Evolutionary conservation across 2,329 filamentous ascomycete species (phyloP).

Genomic region (Diaporthe australafricana): DNA sequence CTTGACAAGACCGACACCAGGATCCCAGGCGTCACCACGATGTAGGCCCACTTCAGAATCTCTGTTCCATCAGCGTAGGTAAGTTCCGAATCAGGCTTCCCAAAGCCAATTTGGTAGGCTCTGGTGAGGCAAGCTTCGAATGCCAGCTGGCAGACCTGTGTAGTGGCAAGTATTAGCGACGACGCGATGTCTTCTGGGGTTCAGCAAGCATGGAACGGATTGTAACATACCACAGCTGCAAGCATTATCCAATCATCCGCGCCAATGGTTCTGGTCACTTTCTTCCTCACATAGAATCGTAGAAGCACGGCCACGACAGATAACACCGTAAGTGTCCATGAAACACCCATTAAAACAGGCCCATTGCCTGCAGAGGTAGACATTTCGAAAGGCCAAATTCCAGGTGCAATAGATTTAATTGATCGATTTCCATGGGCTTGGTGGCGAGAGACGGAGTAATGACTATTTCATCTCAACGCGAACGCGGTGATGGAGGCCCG

Average conservation of each 20-base stretch:
- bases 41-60: neutral
- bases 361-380: neutral
- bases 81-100: conserved; percentile 35
- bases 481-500: too few relatives aligned
- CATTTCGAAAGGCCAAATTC: neutral
- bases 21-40: neutral
- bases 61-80: conserved; percentile 8
- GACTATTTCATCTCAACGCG: too few relatives aligned
- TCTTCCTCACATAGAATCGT: conserved; percentile 14
- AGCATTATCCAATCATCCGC: neutral
- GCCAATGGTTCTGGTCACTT: neutral
- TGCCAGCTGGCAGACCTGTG: conserved; percentile 10
- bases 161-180: neutral
- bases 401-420: neutral
- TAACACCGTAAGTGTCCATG: conserved; percentile 30
- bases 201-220: neutral
- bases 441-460: too few relatives aligned
- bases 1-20: neutral
- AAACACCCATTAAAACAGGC: conserved; percentile 30
- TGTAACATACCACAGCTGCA: neutral
- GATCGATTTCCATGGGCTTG: too few relatives aligned
- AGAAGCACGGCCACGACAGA: conserved; percentile 7
- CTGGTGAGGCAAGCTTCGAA: conserved; percentile 13
- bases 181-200: neutral
- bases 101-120: conserved; percentile 28